Evolutionary conservation across 345 rosid genomes (phyloP), one percentile per base, ranked within the genome.

Genomic region (Alliaria petiolata): DNA sequence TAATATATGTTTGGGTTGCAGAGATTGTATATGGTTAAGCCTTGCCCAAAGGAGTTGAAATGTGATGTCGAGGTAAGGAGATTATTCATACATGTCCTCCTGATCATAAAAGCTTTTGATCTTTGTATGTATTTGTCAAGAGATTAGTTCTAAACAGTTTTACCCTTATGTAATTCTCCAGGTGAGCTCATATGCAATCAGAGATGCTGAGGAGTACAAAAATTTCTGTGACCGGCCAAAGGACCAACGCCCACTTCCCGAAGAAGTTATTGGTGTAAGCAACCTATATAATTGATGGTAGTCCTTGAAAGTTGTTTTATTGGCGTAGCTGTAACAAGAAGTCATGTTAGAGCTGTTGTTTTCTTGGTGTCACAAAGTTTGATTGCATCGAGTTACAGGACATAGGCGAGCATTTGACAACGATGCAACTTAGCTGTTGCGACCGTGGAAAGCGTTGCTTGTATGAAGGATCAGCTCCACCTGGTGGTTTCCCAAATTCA

Each of bases 151-250:
- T 42, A 1, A 30, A 40, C 16, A 25, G 20, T 12, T 40, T 25
- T 39, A 4, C 19, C 3, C 7, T 40, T n/a, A 4, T 28, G 6
- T 38, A 9, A 13, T 16, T 30, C 25, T 7, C 34, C 77, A 91
- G 95, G 79, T 89, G 42, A 81, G 89, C 67, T 67, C 97, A 11
- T 87, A 82, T 66, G 95, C 89, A 28, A 85, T 91, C 64, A 85
- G 97, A 80, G 96, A 91, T 79, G 85, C 84, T 47, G 96, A 89
- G 69, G 96, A 91, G 82, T 89, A 91, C 68, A 91, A 86, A 79
- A 91, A 89, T 55, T 91, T 87, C 79, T 91, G 96, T 62, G 96
- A 91, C 62, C 87, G 91, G 9, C 79, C 91, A 5, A 91, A 75
- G 79, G 93, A 87, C 67, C 97, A 91, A 78, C 88, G 96, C 14